These are phyloP conservation scores for Sporothrix euskadiensis DNA, from an alignment of 2,329 filamentous ascomycete species.

Conservation along the genomic window DNA sequence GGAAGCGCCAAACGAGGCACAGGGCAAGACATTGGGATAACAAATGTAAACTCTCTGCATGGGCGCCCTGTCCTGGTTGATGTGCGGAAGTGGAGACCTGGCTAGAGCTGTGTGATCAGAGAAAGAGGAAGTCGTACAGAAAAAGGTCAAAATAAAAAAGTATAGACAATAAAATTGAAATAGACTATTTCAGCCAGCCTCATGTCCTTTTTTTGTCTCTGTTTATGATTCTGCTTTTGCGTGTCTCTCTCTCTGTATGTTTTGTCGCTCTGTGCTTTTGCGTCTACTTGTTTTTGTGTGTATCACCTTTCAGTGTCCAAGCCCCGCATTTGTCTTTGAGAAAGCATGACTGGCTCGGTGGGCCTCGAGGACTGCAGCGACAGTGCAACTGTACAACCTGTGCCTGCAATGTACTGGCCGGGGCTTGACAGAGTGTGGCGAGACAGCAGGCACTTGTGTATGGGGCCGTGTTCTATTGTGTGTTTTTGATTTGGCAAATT, in stretches of 20 bases:
- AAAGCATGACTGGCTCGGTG: slow-evolving; percentile 5
- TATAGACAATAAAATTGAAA: neutral
- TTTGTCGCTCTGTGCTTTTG: neutral
- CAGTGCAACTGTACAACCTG: neutral
- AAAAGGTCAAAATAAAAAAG: neutral
- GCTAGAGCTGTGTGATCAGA: neutral
- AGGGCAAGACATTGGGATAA: neutral
- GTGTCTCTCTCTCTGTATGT: neutral
- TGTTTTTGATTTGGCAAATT: neutral
- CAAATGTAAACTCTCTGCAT: neutral
- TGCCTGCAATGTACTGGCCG: slow-evolving; percentile 24
- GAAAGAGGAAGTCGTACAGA: too few relatives aligned
- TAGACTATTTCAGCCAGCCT: slow-evolving; percentile 3
- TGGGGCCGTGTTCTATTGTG: neutral
- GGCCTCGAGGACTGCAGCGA: neutral
- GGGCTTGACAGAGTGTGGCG: slow-evolving; percentile 22
- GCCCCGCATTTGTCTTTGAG: neutral
- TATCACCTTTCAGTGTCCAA: neutral
- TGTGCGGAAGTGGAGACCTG: neutral
- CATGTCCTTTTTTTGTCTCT: neutral
- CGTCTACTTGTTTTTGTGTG: neutral
- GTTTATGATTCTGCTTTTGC: neutral
- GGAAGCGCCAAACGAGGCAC: slow-evolving; percentile 15
- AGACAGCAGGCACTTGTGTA: slow-evolving; percentile 5
- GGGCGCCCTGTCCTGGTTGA: neutral